These are phyloP conservation scores for Umbilicus rupestris DNA, from an alignment of 164 flowering plant genomes.

Conservation along the genomic window DNA sequence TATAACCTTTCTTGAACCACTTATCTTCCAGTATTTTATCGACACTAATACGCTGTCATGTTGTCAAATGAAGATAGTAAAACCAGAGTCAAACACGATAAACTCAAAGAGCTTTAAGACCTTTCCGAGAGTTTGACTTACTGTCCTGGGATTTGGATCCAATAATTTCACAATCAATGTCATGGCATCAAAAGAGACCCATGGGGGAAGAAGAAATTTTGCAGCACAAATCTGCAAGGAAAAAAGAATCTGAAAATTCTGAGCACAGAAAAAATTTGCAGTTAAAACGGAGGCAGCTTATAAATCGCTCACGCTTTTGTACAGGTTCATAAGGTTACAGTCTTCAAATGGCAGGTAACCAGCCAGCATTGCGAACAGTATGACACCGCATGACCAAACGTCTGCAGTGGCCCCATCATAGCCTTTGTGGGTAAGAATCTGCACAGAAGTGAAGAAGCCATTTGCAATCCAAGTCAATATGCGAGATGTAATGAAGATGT, in stretches of 20 bases:
- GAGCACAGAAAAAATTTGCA: conserved; percentile 8
- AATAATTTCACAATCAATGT: conserved; percentile 64
- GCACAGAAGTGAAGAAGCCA: conserved; percentile 11
- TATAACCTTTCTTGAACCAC: conserved; percentile 78
- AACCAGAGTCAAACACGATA: background rate
- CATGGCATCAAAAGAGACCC: conserved; percentile 82
- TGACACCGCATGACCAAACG: conserved; percentile 98
- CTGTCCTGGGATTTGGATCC: conserved; percentile 89
- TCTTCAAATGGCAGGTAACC: conserved; percentile 99
- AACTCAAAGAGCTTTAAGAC: conserved; percentile 1
- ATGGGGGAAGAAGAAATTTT: conserved; percentile 86
- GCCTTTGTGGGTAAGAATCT: conserved; percentile 95
- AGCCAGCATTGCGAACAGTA: conserved; percentile 93
- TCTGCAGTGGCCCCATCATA: conserved; percentile 97
- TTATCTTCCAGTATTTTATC: conserved; percentile 72
- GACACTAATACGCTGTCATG: conserved; percentile 69
- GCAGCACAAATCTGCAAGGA: conserved; percentile 74
- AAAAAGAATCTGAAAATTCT: conserved; percentile 6
- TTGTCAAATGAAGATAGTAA: background rate
- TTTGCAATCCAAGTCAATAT: conserved; percentile 5
- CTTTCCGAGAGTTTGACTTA: conserved; percentile 21
- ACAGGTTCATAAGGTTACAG: conserved; percentile 82
- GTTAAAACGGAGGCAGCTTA: conserved; percentile 13
- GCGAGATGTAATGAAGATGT: background rate
- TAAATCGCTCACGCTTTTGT: conserved; percentile 74